These are phyloP conservation scores for Starmerella asiatica DNA, from an alignment of 805 yeast genomes.

Conservation along the genomic window DNA sequence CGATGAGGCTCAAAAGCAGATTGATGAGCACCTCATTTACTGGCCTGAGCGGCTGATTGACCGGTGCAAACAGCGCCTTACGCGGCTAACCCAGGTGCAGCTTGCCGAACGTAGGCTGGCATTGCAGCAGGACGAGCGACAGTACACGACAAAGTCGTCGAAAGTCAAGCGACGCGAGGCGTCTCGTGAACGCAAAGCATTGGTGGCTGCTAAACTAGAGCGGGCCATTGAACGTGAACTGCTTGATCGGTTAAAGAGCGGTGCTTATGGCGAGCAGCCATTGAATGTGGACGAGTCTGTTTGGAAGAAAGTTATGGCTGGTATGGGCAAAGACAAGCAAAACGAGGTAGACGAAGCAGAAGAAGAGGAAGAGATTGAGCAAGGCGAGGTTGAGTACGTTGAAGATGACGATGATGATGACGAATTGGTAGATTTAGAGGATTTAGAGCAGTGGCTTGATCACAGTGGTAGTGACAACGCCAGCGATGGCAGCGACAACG, in stretches of 20 bases:
- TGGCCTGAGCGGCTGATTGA: slow-evolving; percentile 89
- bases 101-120: slow-evolving; percentile 90
- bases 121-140: slow-evolving; percentile 69
- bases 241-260: slow-evolving; percentile 85
- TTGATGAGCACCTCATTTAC: slow-evolving; percentile 73
- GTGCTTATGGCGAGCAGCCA: slow-evolving; percentile 97
- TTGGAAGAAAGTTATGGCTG: slow-evolving; percentile 82
- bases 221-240: slow-evolving; percentile 93
- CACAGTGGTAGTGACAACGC: slow-evolving; percentile 28
- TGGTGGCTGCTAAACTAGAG: slow-evolving; percentile 92
- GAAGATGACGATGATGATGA: slow-evolving; percentile 76
- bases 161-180: slow-evolving; percentile 91
- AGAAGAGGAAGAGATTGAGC: slow-evolving; percentile 36
- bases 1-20: slow-evolving; percentile 71
- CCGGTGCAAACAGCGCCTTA: slow-evolving; percentile 91
- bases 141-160: slow-evolving; percentile 80
- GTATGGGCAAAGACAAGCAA: slow-evolving; percentile 54
- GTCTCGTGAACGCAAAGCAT: slow-evolving; percentile 89
- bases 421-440: slow-evolving; percentile 76
- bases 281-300: slow-evolving; percentile 89
- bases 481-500: slow-evolving; percentile 23
- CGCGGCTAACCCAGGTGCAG: slow-evolving; percentile 88
- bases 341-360: slow-evolving; percentile 40
- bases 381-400: slow-evolving; percentile 62
- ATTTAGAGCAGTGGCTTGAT: slow-evolving; percentile 72